Base-by-base conservation (phyloP, 306 rosid genomes). In the Lotus japonicus region DNA sequence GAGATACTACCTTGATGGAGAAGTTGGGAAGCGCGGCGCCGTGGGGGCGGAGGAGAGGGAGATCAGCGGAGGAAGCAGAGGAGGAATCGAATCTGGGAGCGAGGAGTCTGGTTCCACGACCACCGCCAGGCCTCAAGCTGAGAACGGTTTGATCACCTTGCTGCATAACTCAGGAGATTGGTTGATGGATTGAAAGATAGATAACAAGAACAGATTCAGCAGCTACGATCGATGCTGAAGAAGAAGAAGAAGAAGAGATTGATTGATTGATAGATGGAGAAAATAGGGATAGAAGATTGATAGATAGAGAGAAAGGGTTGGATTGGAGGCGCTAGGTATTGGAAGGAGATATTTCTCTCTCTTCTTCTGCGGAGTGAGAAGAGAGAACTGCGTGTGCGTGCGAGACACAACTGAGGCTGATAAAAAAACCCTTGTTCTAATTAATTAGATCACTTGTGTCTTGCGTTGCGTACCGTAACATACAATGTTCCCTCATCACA, bases 81-180 rank as follows among this genome's bases (percentile, higher is more conserved):
- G 89, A 87, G 4, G 88, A 77, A 4, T 89, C 92, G 35, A 82
- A 84, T 80, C 97, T 84, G 80, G 89, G 77, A 82, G 81, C 96
- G 80, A 81, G 85, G 70, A 82, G 83, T 78, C 97, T 81, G 78
- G 46, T 77, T 19, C 87, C 77, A 39, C 96, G 92, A 72, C 99
- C 97, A 77, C 99, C 99, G 71, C 99, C 99, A 85, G 99, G 99
- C 85, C 99, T 95, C 92, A 95, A 95, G 84, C 92, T 88, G n/a
- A 88, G 67, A 54, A 74, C 84, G 81, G 86, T 79, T 71, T 84
- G 95, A 88, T 91, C 97, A 91, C 85, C 85, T 78, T 90, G 95
- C 96, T 90, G 99, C 99, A 95, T 95, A 87, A 87, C 98, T 90
- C 87, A 54, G 79, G 79, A 88, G 84, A 84, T 68, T 45, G 4